Evolutionary conservation across 805 yeast genomes (phyloP).

Genomic region (Tetrapisispora namnaoensis): DNA sequence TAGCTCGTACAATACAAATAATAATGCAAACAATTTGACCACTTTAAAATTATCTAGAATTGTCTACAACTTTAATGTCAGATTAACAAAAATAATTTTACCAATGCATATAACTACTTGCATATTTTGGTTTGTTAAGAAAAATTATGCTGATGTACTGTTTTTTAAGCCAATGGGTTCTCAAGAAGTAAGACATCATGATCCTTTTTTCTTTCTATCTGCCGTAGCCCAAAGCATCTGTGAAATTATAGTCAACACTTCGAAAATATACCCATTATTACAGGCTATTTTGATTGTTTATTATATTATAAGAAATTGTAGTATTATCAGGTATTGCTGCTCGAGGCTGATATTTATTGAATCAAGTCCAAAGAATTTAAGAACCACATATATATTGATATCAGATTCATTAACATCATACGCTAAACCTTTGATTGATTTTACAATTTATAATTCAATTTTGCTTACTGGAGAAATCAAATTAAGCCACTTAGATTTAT

Average conservation of each 20-base stretch:
- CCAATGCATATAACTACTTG: conserved; percentile 14
- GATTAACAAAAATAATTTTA: conserved; percentile 7
- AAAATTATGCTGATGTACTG: conserved; percentile 7
- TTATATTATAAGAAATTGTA: conserved; percentile 24
- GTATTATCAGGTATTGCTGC: conserved; percentile 33
- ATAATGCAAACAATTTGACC: neutral
- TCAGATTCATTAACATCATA: conserved; percentile 83
- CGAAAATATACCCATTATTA: conserved; percentile 12
- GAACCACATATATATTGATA: conserved; percentile 57
- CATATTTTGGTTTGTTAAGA: conserved; percentile 1
- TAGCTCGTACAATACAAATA: neutral
- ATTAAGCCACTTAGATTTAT: conserved; percentile 17
- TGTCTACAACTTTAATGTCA: conserved; percentile 1
- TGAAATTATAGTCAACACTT: conserved; percentile 3
- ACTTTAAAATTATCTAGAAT: neutral
- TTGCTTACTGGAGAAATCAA: conserved; percentile 17
- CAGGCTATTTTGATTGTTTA: conserved; percentile 14
- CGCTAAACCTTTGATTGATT: conserved; percentile 65
- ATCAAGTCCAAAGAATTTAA: conserved; percentile 27
- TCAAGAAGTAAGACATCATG: neutral
- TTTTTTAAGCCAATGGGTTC: neutral
- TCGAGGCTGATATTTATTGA: conserved; percentile 30
- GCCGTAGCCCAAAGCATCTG: neutral
- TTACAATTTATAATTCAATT: conserved; percentile 46
- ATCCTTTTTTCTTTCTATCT: neutral